phyloP scores from a whole-genome alignment of 352 stramenopile genomes.

The Albugo candida region DNA sequence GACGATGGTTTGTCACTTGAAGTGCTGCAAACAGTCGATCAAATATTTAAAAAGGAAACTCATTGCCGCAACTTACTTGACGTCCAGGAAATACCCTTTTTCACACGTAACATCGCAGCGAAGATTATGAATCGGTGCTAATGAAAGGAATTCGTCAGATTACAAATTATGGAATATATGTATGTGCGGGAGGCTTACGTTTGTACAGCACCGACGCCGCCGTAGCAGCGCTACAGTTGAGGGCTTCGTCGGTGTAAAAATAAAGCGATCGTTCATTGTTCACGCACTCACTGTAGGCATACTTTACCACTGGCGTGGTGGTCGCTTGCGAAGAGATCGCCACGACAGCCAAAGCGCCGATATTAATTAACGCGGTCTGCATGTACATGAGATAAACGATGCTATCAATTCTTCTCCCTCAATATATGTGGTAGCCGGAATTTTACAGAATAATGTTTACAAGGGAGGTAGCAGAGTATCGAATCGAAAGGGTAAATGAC shows the following conservation, averaged over 20 bases:
- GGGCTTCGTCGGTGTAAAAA: constrained; percentile 35
- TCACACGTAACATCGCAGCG: constrained; percentile 55
- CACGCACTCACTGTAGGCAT: constrained; percentile 70
- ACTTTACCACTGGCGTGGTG: constrained; percentile 4
- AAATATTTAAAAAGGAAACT: neutral
- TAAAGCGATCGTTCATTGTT: constrained; percentile 51
- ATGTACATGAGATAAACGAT: too few species aligned
- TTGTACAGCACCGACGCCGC: constrained; percentile 2
- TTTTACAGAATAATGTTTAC: too few species aligned
- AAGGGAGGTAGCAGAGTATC: too few species aligned
- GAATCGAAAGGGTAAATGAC: too few species aligned
- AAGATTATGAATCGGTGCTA: constrained; percentile 44
- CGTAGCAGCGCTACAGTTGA: constrained; percentile 23
- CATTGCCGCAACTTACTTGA: constrained; percentile 27
- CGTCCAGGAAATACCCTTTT: constrained; percentile 45
- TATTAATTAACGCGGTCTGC: too few species aligned
- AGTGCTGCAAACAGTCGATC: constrained; percentile 19
- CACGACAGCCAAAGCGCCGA: too few species aligned
- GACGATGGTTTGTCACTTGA: constrained; percentile 31
- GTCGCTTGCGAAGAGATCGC: too few species aligned
- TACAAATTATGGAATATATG: neutral
- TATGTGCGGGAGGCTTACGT: neutral
- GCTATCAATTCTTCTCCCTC: too few species aligned
- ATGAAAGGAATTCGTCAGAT: neutral
- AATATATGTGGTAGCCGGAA: too few species aligned